Base-by-base conservation (phyloP, 2,329 filamentous ascomycete species). In the Monilinia vaccinii-corymbosi region DNA sequence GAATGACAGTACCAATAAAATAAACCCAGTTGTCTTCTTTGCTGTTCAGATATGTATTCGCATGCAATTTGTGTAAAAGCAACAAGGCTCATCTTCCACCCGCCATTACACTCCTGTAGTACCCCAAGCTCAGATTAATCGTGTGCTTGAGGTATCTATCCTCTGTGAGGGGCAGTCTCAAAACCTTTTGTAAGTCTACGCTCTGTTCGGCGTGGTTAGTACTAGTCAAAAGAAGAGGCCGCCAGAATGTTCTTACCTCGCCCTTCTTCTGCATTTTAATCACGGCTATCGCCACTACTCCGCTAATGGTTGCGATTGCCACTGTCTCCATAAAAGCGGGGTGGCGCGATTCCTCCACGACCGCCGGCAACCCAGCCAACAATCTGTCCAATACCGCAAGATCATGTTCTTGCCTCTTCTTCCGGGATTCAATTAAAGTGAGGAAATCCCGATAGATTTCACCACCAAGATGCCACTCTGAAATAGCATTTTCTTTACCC, bases 221-320 rank as follows among this genome's bases (percentile, higher is more conserved):
- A 32, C 10, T 38, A 28, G 42, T 45, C 28, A 25, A 36, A 38
- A 40, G 44, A 59, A n/a, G 13, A 25, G 49, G 25, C 28, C 32
- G 44, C 32, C 40, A 46, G 49, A 52, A 47, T 36, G 46, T 56
- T 74, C 80, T 71, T 73, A 86, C 84, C 72, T 81, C 78, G 65
- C 81, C 81, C 68, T 80, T 78, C 69, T 81, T 81, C 52, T 75
- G 74, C 63, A 76, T 66, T 60, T 78, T 79, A 58, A 85, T 76
- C 61, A 88, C 81, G 71, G 85, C 81, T 63, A 81, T 81, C 11
- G 88, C 88, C 62, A 93, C 83, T 49, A 85, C 79, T 57, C 84
- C 83, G 50, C 87, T 87, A 81, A 96, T 96, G 70, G 95, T 91
- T 64, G 87, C 85, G 58, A 93, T 80, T 0, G 91, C 90, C 46